phyloP scores from a whole-genome alignment of 352 stramenopile species.

The Globisporangium cederbergense region DNA sequence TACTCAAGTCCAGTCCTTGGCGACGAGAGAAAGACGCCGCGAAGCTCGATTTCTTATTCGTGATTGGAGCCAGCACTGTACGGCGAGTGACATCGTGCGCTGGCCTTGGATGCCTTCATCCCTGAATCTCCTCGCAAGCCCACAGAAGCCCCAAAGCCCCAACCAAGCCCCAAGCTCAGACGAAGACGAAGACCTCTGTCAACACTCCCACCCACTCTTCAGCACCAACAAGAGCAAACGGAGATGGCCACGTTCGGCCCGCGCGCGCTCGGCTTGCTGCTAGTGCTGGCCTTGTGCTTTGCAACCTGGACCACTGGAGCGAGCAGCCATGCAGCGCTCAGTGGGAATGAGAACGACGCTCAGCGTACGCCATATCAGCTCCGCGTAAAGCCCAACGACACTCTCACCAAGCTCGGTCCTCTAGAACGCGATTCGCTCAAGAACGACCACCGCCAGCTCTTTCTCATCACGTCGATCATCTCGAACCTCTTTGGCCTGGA shows the following conservation, averaged over 20 bases:
- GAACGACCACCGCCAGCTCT: background rate
- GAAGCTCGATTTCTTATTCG: background rate
- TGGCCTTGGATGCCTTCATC: background rate
- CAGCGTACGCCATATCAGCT: background rate
- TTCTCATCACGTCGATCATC: slow-evolving; percentile 2
- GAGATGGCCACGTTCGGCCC: background rate
- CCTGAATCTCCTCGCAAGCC: background rate
- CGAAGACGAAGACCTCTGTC: background rate
- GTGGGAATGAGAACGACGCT: background rate
- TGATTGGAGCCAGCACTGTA: background rate
- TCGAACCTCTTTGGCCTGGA: background rate
- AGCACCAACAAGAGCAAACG: background rate
- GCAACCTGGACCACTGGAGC: background rate
- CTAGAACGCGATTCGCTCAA: background rate
- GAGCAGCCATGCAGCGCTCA: background rate
- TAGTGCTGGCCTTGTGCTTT: background rate
- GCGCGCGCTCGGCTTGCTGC: background rate
- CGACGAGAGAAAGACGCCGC: background rate
- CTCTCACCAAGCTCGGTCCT: background rate
- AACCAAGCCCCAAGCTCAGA: background rate
- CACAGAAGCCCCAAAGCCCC: background rate
- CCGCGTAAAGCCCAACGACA: background rate
- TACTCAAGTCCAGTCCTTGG: too few species aligned
- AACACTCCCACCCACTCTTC: background rate
- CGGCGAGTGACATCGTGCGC: background rate